phyloP scores from a whole-genome alignment of 306 rosid genomes.

The Cucurbita moschata region DNA sequence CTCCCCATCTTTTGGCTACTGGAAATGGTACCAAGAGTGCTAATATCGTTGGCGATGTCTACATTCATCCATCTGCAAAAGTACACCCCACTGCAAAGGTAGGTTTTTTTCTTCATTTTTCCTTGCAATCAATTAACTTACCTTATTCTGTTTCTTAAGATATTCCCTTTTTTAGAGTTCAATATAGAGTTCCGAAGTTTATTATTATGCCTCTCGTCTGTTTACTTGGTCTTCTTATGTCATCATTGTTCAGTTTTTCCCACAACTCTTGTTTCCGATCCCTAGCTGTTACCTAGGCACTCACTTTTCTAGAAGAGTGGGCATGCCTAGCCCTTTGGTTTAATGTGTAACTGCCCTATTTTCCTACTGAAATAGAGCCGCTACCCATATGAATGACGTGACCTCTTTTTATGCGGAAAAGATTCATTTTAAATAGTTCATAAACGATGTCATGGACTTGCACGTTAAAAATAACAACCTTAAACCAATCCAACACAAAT shows the following conservation, averaged over 20 bases:
- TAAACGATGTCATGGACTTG: too few species aligned
- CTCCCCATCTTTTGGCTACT: slow-evolving; percentile 64
- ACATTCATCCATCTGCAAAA: slow-evolving; percentile 90
- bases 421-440: too few species aligned
- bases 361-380: too few species aligned
- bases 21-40: slow-evolving; percentile 70
- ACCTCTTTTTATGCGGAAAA: too few species aligned
- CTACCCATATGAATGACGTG: too few species aligned
- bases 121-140: background rate
- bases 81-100: slow-evolving; percentile 90
- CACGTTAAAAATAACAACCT: too few species aligned
- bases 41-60: slow-evolving; percentile 61
- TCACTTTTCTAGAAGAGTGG: too few species aligned
- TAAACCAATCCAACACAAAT: too few species aligned
- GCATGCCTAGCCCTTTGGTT: too few species aligned
- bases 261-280: background rate
- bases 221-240: slow-evolving; percentile 4
- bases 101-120: background rate
- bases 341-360: too few species aligned
- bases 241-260: background rate
- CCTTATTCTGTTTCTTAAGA: background rate
- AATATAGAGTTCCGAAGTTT: background rate
- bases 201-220: background rate
- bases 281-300: background rate
- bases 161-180: background rate